A percentile compares a stretch with the other conserved stretches of the same genome.
phyloP scores from a whole-genome alignment of 106 monocot genomes.

The Dioscorea alata region DNA sequence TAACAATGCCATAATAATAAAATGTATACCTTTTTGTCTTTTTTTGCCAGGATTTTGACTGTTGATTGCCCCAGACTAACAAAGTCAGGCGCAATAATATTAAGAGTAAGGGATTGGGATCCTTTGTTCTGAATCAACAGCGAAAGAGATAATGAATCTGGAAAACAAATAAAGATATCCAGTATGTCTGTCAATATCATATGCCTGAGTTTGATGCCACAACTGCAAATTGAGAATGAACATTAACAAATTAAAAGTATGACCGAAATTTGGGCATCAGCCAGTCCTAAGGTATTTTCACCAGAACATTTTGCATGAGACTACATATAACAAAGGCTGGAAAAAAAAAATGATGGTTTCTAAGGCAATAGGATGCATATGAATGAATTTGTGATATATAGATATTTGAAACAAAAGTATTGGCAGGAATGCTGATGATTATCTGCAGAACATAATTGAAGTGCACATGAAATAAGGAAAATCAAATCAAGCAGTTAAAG shows the following conservation, averaged over 20 bases:
- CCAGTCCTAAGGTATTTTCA: background rate
- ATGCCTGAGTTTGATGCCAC: background rate
- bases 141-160: slow-evolving; percentile 73
- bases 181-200: background rate
- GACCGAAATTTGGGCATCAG: background rate
- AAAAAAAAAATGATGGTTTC: too few species aligned
- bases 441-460: too few species aligned
- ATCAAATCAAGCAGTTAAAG: too few species aligned
- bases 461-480: too few species aligned
- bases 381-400: too few species aligned
- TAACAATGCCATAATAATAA: background rate
- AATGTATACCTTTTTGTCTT: slow-evolving; percentile 47
- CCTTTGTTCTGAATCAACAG: slow-evolving; percentile 80
- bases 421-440: too few species aligned
- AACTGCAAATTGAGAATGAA: background rate
- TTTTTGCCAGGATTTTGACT: slow-evolving; percentile 35
- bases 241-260: background rate
- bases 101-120: slow-evolving; percentile 34
- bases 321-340: background rate
- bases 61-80: slow-evolving; percentile 36
- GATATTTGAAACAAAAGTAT: too few species aligned
- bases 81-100: slow-evolving; percentile 43
- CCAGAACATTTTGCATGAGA: background rate
- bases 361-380: too few species aligned
- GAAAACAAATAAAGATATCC: background rate